A percentile compares a stretch with the other conserved stretches of the same genome.
These are phyloP conservation scores for Candida freyschussii DNA, from an alignment of 1,139 yeast genomes.

Conservation along the genomic window DNA sequence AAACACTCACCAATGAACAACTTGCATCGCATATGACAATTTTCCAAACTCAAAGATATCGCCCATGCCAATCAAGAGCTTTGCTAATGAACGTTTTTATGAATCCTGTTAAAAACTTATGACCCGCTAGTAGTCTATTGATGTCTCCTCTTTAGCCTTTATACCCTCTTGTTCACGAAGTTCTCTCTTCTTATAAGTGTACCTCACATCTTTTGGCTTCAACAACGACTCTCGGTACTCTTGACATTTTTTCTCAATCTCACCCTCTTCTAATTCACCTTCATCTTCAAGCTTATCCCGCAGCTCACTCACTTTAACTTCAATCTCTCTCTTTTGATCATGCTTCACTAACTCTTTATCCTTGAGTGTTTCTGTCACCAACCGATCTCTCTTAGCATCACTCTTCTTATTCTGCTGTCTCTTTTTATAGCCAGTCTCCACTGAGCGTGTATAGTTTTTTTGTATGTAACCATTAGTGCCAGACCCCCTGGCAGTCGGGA, in stretches of 20 bases:
- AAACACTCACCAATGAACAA: background rate
- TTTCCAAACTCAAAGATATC: constrained; percentile 1
- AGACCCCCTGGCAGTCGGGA: constrained; percentile 25
- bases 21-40: constrained; percentile 1
- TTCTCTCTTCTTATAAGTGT: constrained; percentile 15
- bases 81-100: constrained; percentile 3
- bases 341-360: constrained; percentile 19
- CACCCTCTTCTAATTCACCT: constrained; percentile 17
- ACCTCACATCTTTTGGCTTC: constrained; percentile 8
- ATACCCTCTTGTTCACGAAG: constrained; percentile 8
- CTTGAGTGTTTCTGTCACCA: constrained; percentile 8
- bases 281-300: constrained; percentile 25
- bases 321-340: constrained; percentile 19
- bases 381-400: constrained; percentile 9
- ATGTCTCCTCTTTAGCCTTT: constrained; percentile 1
- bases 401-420: constrained; percentile 18
- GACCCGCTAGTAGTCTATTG: constrained; percentile 3
- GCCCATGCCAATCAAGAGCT: background rate
- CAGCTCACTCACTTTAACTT: constrained; percentile 21
- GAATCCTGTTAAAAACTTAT: background rate
- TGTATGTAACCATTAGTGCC: constrained; percentile 26
- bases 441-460: constrained; percentile 19
- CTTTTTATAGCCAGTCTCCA: constrained; percentile 17
- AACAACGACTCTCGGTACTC: constrained; percentile 14
- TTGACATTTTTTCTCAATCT: constrained; percentile 19